Conservation (phyloP, 106 monocot species). For the Xerophyta viscosa region DNA sequence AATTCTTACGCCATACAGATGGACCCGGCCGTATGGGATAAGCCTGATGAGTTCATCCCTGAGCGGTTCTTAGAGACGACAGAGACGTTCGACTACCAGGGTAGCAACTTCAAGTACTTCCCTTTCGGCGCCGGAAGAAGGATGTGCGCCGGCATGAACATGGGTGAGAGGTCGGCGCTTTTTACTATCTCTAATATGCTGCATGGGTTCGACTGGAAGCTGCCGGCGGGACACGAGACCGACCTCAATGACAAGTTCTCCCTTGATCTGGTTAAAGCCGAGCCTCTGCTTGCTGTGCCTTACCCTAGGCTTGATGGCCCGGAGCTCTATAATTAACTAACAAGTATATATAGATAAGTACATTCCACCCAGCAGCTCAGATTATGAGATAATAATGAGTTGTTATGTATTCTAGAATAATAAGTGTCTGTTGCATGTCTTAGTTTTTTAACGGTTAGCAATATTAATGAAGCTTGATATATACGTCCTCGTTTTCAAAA, state of each 20-base stretch:
- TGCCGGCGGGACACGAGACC: slow-evolving; percentile 21
- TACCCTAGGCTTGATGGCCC: slow-evolving; percentile 17
- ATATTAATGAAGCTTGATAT: too few species aligned
- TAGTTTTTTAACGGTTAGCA: too few species aligned
- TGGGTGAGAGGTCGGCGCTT: slow-evolving; percentile 23
- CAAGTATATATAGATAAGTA: too few species aligned
- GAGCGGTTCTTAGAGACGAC: slow-evolving; percentile 7
- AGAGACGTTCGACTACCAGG: background rate
- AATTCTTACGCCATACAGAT: slow-evolving; percentile 23
- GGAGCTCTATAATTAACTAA: background rate
- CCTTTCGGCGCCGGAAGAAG: slow-evolving; percentile 53
- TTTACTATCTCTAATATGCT: slow-evolving; percentile 29
- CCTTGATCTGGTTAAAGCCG: slow-evolving; percentile 28
- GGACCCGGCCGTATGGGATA: slow-evolving; percentile 11
- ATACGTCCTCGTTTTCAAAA: too few species aligned
- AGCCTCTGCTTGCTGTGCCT: slow-evolving; percentile 28
- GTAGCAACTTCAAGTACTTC: slow-evolving; percentile 20
- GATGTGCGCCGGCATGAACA: slow-evolving; percentile 28
- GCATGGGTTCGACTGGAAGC: slow-evolving; percentile 49
- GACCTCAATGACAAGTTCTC: slow-evolving; percentile 36
- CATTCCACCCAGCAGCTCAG: too few species aligned
- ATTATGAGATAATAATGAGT: too few species aligned
- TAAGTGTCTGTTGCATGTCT: too few species aligned
- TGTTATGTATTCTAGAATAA: too few species aligned
- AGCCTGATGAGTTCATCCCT: slow-evolving; percentile 18